Conservation (phyloP, 2,329 filamentous ascomycete species). For the Cladorrhinum sp. region DNA sequence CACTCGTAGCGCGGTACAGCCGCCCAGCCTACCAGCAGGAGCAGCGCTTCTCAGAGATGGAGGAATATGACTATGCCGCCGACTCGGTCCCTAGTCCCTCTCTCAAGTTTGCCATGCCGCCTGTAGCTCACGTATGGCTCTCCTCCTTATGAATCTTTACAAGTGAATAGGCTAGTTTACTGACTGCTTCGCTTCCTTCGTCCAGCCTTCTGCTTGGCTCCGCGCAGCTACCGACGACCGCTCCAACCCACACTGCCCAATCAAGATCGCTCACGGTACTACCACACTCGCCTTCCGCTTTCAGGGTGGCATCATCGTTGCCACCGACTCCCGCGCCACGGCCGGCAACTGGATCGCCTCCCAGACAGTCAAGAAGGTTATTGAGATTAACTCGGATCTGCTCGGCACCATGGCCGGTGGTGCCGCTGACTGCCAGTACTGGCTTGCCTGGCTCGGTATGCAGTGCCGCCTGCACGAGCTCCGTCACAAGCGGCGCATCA, state of each 20-base stretch:
- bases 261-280: conserved; percentile 99
- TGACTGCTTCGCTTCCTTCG: neutral
- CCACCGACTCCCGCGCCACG: conserved; percentile 94
- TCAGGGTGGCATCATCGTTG: conserved; percentile 96
- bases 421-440: conserved; percentile 99
- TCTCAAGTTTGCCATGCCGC: conserved; percentile 92
- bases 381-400: conserved; percentile 93
- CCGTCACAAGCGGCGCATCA: conserved; percentile 97
- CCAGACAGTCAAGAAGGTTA: conserved; percentile 99
- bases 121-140: conserved; percentile 80
- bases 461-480: conserved; percentile 99
- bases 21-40: conserved; percentile 69
- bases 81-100: conserved; percentile 73
- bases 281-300: conserved; percentile 98
- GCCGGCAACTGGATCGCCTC: conserved; percentile 99
- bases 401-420: conserved; percentile 98
- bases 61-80: conserved; percentile 67
- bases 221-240: conserved; percentile 96
- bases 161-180: neutral
- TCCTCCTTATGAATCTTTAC: neutral
- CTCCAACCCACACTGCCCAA: conserved; percentile 93
- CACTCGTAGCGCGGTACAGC: conserved; percentile 89
- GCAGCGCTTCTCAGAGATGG: conserved; percentile 69
- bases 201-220: conserved; percentile 85
- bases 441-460: conserved; percentile 98